Conservation (phyloP, 108 stramenopile species). For the Schizochytrium sp. region DNA sequence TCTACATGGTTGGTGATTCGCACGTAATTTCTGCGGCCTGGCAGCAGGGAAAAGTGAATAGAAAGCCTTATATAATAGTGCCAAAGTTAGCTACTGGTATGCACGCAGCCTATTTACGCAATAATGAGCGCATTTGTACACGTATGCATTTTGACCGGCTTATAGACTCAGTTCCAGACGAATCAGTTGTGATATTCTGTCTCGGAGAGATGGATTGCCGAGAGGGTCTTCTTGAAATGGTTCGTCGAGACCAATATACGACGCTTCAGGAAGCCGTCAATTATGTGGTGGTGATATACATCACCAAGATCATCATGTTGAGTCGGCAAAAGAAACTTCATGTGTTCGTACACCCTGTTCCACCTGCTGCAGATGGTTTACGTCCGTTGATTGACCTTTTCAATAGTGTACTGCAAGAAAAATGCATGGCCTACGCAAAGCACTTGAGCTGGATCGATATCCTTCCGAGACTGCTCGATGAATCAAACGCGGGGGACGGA, state of each 20-base stretch:
- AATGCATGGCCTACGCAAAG: background rate
- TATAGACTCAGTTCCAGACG: background rate
- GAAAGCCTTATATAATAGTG: background rate
- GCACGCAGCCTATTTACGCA: background rate
- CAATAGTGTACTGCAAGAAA: background rate
- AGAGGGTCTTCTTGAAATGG: background rate
- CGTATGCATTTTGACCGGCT: constrained; percentile 20
- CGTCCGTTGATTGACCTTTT: background rate
- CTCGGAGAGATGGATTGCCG: constrained; percentile 56
- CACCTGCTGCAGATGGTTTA: background rate
- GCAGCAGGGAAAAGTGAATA: background rate
- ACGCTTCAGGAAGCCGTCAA: background rate
- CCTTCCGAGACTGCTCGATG: background rate
- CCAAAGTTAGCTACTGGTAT: background rate
- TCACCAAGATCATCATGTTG: constrained; percentile 12
- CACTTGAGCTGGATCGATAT: constrained; percentile 25
- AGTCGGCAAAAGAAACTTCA: background rate
- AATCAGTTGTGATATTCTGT: background rate
- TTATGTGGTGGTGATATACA: background rate
- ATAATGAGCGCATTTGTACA: background rate
- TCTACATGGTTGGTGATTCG: constrained; percentile 5
- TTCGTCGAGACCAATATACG: constrained; percentile 1
- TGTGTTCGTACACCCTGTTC: constrained; percentile 9
- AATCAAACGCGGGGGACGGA: background rate
- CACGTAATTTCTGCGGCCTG: background rate